Percentiles rank a stretch among this genome's conserved stretches.
These are phyloP conservation scores for Candida buenavistaensis DNA, from an alignment of 1,139 yeast genomes.

Conservation along the genomic window DNA sequence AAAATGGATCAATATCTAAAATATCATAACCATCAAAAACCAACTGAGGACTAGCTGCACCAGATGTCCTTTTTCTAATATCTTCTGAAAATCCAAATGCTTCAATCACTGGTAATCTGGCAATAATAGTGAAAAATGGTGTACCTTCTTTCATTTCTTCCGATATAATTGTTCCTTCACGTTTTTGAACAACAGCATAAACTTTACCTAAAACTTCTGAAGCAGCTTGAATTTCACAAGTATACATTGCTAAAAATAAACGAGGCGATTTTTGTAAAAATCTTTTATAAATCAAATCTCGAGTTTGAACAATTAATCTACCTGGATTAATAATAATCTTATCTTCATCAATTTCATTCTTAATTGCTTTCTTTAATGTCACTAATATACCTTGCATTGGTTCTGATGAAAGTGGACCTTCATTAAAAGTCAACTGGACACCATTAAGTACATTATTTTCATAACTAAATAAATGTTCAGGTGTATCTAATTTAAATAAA, in stretches of 20 bases:
- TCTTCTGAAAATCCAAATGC: slow-evolving; percentile 98
- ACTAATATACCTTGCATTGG: slow-evolving; percentile 81
- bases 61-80: slow-evolving; percentile 88
- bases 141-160: slow-evolving; percentile 99
- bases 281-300: slow-evolving; percentile 70
- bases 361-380: slow-evolving; percentile 33
- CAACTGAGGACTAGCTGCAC: slow-evolving; percentile 96
- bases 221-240: slow-evolving; percentile 93
- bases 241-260: slow-evolving; percentile 85
- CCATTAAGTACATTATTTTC: slow-evolving; percentile 78
- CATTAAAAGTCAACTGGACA: slow-evolving; percentile 76
- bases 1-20: slow-evolving; percentile 91
- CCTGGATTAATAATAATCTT: slow-evolving; percentile 42
- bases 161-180: slow-evolving; percentile 80
- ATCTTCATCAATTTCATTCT: slow-evolving; percentile 33
- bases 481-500: slow-evolving; percentile 18
- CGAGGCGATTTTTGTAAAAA: slow-evolving; percentile 85
- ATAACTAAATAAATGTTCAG: slow-evolving; percentile 40
- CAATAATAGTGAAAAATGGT: slow-evolving; percentile 86
- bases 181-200: slow-evolving; percentile 86
- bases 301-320: slow-evolving; percentile 68
- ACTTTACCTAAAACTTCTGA: slow-evolving; percentile 95
- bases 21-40: slow-evolving; percentile 87
- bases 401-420: slow-evolving; percentile 89
- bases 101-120: slow-evolving; percentile 88